Evolutionary conservation across 768 basidiomycete genomes (phyloP).

Genomic region (Termitomyces heimii): DNA sequence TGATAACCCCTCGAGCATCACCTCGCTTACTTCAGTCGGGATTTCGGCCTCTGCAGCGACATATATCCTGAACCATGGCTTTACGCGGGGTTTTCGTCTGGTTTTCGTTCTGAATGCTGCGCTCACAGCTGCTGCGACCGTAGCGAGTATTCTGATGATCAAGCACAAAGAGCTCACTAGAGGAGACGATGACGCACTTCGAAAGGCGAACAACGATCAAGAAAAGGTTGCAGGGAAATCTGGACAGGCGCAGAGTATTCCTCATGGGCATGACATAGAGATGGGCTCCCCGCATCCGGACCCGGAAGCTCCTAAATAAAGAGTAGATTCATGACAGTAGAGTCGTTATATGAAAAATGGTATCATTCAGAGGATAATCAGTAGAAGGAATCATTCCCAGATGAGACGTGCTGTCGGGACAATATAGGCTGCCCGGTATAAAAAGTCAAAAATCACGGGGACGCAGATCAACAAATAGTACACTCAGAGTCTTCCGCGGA

Average conservation of each 20-base stretch:
- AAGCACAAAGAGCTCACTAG: conserved; percentile 55
- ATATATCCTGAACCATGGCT: conserved; percentile 41
- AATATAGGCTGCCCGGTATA: too few relatives aligned
- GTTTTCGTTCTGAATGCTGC: conserved; percentile 60
- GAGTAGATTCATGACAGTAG: neutral
- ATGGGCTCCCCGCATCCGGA: neutral
- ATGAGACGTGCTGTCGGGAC: too few relatives aligned
- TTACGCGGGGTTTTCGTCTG: conserved; percentile 49
- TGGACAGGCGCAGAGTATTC: neutral
- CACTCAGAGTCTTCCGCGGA: conserved; percentile 30
- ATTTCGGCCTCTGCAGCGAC: conserved; percentile 30
- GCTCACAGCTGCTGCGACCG: conserved; percentile 46
- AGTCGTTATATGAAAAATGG: too few relatives aligned
- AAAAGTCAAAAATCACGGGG: too few relatives aligned
- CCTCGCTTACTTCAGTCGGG: conserved; percentile 24
- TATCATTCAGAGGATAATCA: neutral
- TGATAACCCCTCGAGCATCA: conserved; percentile 37
- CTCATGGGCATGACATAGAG: neutral
- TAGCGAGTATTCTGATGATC: conserved; percentile 54
- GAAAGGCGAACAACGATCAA: conserved; percentile 15
- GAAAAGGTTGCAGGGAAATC: neutral
- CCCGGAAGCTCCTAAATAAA: neutral
- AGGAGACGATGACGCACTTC: conserved; percentile 48
- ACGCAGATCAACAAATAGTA: conserved; percentile 30
- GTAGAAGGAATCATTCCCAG: too few relatives aligned